A percentile compares a stretch with the other conserved stretches of the same genome.
phyloP scores from a whole-genome alignment of 768 basidiomycete species.

The Tulasnella sp. region DNA sequence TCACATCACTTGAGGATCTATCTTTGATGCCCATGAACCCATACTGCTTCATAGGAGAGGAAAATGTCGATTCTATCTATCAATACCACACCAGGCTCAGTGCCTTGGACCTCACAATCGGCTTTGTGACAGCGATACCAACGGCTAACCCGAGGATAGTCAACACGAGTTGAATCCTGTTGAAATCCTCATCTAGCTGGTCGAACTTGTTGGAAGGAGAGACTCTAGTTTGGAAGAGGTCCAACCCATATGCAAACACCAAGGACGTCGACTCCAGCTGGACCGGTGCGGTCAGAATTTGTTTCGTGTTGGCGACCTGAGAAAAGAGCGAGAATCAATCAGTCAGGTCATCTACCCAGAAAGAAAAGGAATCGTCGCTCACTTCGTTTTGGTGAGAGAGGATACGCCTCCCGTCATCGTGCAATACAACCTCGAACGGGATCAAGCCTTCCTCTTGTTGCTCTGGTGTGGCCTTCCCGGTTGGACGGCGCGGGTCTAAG shows the following conservation, averaged over 20 bases:
- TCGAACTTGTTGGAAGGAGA: slow-evolving; percentile 88
- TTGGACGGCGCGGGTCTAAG: slow-evolving; percentile 75
- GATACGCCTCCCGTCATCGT: slow-evolving; percentile 50
- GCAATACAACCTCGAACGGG: slow-evolving; percentile 71
- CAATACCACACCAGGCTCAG: slow-evolving; percentile 62
- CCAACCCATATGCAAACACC: slow-evolving; percentile 75
- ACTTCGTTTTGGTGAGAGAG: slow-evolving; percentile 50
- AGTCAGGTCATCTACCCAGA: no score
- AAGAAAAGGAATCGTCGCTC: slow-evolving; percentile 17
- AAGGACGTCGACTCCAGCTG: slow-evolving; percentile 87
- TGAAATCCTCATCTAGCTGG: slow-evolving; percentile 82
- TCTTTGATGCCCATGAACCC: no score
- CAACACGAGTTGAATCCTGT: slow-evolving; percentile 80
- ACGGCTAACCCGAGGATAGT: slow-evolving; percentile 60
- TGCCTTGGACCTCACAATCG: slow-evolving; percentile 62
- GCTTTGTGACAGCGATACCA: slow-evolving; percentile 72
- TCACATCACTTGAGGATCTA: no score
- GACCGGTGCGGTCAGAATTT: slow-evolving; percentile 68
- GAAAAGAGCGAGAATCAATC: neutral
- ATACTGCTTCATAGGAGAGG: no score
- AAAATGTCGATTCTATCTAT: no score
- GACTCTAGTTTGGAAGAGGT: slow-evolving; percentile 78
- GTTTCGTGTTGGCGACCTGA: slow-evolving; percentile 40
- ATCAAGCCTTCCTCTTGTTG: slow-evolving; percentile 81
- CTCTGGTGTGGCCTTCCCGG: slow-evolving; percentile 56